Evolutionary conservation across 148 eudicot species (phyloP).

Genomic region (Simmondsia chinensis): DNA sequence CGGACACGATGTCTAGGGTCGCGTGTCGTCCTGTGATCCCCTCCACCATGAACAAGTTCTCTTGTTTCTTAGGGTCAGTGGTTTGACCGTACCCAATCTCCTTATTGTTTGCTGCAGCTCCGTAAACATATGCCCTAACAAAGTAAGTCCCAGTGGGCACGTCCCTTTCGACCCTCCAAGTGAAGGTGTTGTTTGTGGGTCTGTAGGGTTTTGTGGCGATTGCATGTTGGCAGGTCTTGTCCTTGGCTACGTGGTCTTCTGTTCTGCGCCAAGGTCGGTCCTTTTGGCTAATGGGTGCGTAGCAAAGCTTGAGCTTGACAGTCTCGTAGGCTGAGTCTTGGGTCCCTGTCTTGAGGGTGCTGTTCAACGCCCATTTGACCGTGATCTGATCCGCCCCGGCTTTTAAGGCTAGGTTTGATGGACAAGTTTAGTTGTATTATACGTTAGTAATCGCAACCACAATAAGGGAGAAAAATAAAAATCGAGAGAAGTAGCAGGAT

Average conservation of each 20-base stretch:
- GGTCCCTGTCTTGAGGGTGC: conserved; percentile 9
- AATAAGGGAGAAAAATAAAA: too few relatives aligned
- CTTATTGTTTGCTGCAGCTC: conserved; percentile 14
- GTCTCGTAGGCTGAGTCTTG: conserved; percentile 49
- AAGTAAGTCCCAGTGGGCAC: conserved; percentile 61
- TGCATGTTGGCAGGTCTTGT: conserved; percentile 63
- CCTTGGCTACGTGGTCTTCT: conserved; percentile 33
- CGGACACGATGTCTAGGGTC: conserved; percentile 54
- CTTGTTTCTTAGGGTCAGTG: conserved; percentile 15
- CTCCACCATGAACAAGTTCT: conserved; percentile 27
- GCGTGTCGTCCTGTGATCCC: conserved; percentile 57
- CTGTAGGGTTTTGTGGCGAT: conserved; percentile 24
- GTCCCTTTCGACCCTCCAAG: conserved; percentile 34
- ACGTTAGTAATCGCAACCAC: not conserved
- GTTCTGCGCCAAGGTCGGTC: conserved; percentile 79
- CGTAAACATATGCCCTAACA: conserved; percentile 43
- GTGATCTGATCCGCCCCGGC: conserved; percentile 40
- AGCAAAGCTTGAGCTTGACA: conserved; percentile 56
- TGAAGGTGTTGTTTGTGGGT: conserved; percentile 17
- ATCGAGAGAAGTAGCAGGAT: too few relatives aligned
- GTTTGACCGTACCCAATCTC: conserved; percentile 56
- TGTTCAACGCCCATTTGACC: conserved; percentile 42
- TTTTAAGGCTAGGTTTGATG: conserved; percentile 17
- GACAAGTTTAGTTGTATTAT: too few relatives aligned
- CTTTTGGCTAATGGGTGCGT: conserved; percentile 47